Conservation (phyloP, 352 stramenopile species). For the Phytophthora meadii region DNA sequence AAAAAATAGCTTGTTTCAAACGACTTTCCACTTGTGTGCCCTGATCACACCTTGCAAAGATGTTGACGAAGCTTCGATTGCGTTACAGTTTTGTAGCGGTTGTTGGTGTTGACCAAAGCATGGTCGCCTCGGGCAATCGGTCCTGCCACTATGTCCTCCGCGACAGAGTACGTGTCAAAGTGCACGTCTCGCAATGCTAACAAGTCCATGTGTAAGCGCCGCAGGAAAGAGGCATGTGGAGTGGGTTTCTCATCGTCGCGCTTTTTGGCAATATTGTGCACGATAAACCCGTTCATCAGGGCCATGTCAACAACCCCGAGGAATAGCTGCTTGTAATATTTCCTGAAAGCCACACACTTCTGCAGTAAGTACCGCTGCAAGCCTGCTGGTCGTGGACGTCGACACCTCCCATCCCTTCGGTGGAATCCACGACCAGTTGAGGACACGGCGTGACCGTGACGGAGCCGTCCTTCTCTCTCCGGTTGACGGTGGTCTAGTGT, state of each 20-base stretch:
- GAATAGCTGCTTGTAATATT: not conserved
- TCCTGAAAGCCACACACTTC: not conserved
- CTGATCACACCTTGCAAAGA: conserved; percentile 33
- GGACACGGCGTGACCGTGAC: not conserved
- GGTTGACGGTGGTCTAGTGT: not conserved
- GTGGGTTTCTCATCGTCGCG: not conserved
- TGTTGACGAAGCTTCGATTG: conserved; percentile 25
- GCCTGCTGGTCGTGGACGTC: not conserved
- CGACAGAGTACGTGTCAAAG: conserved; percentile 12
- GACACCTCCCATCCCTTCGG: not conserved
- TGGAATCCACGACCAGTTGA: not conserved
- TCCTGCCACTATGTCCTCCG: conserved; percentile 15
- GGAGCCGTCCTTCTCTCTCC: too few species aligned
- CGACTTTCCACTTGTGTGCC: conserved; percentile 14
- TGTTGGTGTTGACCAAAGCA: conserved; percentile 7
- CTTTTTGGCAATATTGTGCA: not conserved
- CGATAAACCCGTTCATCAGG: not conserved
- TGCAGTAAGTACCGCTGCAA: not conserved
- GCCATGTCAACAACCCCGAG: not conserved
- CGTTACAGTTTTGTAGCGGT: conserved; percentile 4
- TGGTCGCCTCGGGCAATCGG: conserved; percentile 8
- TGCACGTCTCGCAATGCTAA: not conserved
- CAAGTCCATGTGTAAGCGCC: conserved; percentile 21
- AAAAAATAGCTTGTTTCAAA: conserved; percentile 24
- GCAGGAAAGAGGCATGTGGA: conserved; percentile 8